Base-by-base conservation (phyloP, 768 basidiomycete species). In the Agrocybe praecox region DNA sequence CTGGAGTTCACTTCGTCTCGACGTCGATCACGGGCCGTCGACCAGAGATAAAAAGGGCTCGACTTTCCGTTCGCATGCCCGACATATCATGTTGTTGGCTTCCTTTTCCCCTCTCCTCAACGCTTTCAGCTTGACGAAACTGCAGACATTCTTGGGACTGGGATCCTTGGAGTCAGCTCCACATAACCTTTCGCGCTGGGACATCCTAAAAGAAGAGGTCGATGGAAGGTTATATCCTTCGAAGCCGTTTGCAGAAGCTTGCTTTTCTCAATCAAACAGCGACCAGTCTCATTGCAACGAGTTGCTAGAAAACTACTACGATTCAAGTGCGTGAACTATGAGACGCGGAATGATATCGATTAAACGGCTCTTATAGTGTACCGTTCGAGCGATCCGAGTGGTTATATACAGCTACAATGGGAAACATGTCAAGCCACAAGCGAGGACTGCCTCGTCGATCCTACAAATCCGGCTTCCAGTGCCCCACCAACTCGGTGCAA, bases 351-450 rank as follows among this genome's bases (percentile, higher is more conserved):
- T 9, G 9, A 29, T n/a, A 9, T 29, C 26, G 9, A 9, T 29
- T 29, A 5, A 21, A n/a, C 23, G 14, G 19, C 15, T 6, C 6
- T 26, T 22, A 8, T 18, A 69, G 67, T 50, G 14, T 42, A 43
- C 11, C 58, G 65, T 11, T 46, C 67, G 4, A 46, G 55, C 10
- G 42, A 53, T 2, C 57, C 64, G 2, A 44, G 52, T 2, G 67
- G 63, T 17, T 67, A 67, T 52, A 60, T 65, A 34, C 63, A 68
- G 47, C 61, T 76, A 0, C 80, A 85, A 59, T 84, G 82, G 83
- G 84, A 83, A 61, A 81, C 81, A 0, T 87, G 85, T 61, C 82
- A 85, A 62, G 53, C 64, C 6, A 72, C 72, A 0, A 64, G 69
- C 11, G 67, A 75, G 26, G 72, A 76, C 34, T 85, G 85, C 60